These are phyloP conservation scores for Podaxis carcinomalis DNA, from an alignment of 768 basidiomycete species.

Conservation along the genomic window DNA sequence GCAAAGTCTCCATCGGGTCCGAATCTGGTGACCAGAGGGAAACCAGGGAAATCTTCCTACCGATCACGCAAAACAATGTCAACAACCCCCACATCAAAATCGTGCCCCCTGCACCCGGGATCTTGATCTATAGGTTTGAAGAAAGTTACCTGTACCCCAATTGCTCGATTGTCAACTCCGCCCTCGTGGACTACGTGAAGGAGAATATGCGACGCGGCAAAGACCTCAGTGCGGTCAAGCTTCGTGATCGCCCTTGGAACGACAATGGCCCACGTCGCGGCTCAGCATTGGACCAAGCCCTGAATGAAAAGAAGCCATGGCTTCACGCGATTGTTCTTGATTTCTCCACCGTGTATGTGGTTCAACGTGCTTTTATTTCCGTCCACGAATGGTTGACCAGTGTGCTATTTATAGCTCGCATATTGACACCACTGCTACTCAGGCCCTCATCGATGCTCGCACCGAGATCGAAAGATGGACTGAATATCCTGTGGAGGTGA, in stretches of 20 bases:
- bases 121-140: constrained; percentile 89
- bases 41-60: constrained; percentile 79
- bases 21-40: constrained; percentile 30
- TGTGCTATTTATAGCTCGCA: constrained; percentile 50
- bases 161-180: constrained; percentile 60
- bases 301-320: constrained; percentile 53
- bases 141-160: constrained; percentile 90
- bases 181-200: constrained; percentile 80
- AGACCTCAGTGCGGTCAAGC: constrained; percentile 59
- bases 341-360: constrained; percentile 72
- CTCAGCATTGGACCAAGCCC: constrained; percentile 40
- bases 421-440: constrained; percentile 88
- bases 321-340: constrained; percentile 90
- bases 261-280: constrained; percentile 72
- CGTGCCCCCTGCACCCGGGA: constrained; percentile 75
- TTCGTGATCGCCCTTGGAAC: constrained; percentile 89
- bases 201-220: constrained; percentile 68
- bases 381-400: not conserved
- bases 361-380: not conserved
- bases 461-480: constrained; percentile 87
- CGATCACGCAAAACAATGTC: constrained; percentile 57
- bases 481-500: constrained; percentile 67
- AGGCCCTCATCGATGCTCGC: constrained; percentile 87
- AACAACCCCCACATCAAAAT: constrained; percentile 70
- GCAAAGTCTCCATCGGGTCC: constrained; percentile 63